A percentile compares a stretch with the other conserved stretches of the same genome.
Conservation (phyloP, 257 asterid species). For the Nicotiana paniculata region DNA sequence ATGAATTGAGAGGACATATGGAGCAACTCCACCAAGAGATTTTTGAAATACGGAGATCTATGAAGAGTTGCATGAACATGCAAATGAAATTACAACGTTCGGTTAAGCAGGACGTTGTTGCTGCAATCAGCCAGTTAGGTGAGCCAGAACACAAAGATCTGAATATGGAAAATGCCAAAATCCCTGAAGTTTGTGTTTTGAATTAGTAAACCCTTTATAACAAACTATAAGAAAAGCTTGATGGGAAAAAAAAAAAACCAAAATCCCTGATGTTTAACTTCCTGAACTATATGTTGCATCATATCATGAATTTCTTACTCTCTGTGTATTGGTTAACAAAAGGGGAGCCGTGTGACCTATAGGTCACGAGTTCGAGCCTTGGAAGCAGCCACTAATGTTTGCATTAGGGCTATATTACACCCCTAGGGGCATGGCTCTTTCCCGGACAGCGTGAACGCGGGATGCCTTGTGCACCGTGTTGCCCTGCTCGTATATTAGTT, state of each 20-base stretch:
- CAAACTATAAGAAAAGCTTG: too few relatives aligned
- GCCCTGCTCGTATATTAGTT: too few relatives aligned
- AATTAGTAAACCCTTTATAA: too few relatives aligned
- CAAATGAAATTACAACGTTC: conserved; percentile 55
- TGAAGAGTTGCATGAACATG: conserved; percentile 61
- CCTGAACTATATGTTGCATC: not conserved
- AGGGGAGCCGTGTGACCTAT: too few relatives aligned
- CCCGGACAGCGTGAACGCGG: too few relatives aligned
- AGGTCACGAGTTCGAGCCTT: too few relatives aligned
- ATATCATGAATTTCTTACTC: not conserved
- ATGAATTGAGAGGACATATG: conserved; percentile 72
- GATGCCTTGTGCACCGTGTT: too few relatives aligned
- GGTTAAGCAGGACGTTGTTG: conserved; percentile 40
- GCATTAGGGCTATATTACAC: too few relatives aligned
- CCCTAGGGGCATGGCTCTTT: too few relatives aligned
- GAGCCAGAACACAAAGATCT: not conserved
- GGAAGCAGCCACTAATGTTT: too few relatives aligned
- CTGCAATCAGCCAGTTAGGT: conserved; percentile 48
- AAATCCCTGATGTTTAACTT: not conserved
- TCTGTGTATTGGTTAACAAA: too few relatives aligned
- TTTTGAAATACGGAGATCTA: conserved; percentile 54
- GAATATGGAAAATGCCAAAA: not conserved
- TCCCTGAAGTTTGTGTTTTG: not conserved
- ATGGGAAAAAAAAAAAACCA: not conserved
- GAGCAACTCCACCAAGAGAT: conserved; percentile 72